A percentile compares a stretch with the other conserved stretches of the same genome.
These are phyloP conservation scores for Penicillium freii DNA, from an alignment of 2,329 filamentous ascomycete genomes.

Conservation along the genomic window DNA sequence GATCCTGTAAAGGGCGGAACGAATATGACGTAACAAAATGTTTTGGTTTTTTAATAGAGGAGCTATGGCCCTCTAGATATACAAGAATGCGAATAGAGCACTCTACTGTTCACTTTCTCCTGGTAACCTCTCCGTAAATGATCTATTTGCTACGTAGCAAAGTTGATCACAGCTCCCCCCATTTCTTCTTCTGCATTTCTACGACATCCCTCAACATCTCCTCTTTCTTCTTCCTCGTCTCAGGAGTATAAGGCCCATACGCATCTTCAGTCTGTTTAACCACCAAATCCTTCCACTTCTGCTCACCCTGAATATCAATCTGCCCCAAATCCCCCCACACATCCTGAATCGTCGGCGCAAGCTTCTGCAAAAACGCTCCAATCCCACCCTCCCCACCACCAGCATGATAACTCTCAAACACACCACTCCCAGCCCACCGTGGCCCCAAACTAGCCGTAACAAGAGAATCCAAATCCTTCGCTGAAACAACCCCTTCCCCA, in stretches of 20 bases:
- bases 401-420: constrained; percentile 60
- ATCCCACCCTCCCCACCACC: constrained; percentile 57
- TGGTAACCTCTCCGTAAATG: neutral
- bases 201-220: constrained; percentile 28
- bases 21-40: constrained; percentile 22
- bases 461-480: constrained; percentile 54
- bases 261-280: constrained; percentile 47
- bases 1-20: constrained; percentile 65
- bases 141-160: neutral
- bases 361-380: constrained; percentile 54
- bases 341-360: constrained; percentile 55
- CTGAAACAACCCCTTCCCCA: constrained; percentile 52
- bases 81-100: constrained; percentile 28
- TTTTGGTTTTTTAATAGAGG: constrained; percentile 29
- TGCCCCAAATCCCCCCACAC: constrained; percentile 54
- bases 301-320: constrained; percentile 35
- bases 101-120: neutral
- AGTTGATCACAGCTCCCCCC: constrained; percentile 1
- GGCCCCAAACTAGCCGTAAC: constrained; percentile 54
- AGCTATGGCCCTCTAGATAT: constrained; percentile 25
- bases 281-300: constrained; percentile 49
- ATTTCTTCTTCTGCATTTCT: constrained; percentile 20
- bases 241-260: constrained; percentile 42
- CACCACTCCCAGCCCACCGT: constrained; percentile 55
- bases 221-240: constrained; percentile 26